Conservation (phyloP, 2,329 filamentous ascomycete genomes). For the Xylariomycetidae sp. region DNA sequence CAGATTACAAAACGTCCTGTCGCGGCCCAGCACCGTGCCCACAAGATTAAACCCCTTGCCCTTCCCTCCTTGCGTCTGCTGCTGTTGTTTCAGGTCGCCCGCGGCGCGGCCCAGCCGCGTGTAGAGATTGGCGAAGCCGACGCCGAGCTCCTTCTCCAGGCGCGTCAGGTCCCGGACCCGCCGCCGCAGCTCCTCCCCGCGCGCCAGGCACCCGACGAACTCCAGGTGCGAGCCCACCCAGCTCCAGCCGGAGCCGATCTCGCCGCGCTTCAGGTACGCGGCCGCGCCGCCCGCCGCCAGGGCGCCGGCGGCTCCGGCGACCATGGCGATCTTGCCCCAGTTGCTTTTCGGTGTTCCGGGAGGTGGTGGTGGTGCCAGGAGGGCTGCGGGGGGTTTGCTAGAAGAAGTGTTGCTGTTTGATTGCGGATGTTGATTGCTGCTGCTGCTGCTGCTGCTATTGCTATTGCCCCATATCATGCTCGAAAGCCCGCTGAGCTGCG, state of each 20-base stretch:
- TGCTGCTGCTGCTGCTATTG: conserved; percentile 22
- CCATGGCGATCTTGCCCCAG: conserved; percentile 83
- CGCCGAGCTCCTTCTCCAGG: conserved; percentile 57
- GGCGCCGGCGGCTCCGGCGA: conserved; percentile 77
- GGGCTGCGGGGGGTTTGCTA: conserved; percentile 31
- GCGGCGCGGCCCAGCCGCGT: conserved; percentile 73
- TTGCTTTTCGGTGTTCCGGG: conserved; percentile 23
- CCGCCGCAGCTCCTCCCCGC: conserved; percentile 74
- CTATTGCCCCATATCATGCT: conserved; percentile 61
- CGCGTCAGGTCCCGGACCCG: conserved; percentile 66
- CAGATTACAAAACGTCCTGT: conserved; percentile 86
- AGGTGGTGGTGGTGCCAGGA: conserved; percentile 24
- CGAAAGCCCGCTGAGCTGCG: conserved; percentile 60
- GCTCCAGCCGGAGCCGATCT: conserved; percentile 67
- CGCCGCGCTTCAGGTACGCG: conserved; percentile 79
- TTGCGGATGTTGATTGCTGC: conserved; percentile 15
- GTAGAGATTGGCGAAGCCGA: conserved; percentile 85
- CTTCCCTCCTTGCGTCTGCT: no score
- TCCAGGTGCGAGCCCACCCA: conserved; percentile 91
- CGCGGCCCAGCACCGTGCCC: conserved; percentile 57
- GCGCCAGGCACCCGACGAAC: conserved; percentile 85
- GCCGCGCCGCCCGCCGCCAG: conserved; percentile 79
- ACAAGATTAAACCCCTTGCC: conserved; percentile 49
- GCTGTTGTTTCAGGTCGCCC: no score
- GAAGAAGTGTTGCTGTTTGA: no score